These are phyloP conservation scores for Blastobotrys malaysiensis DNA, from an alignment of 1,139 yeast genomes.

Conservation along the genomic window DNA sequence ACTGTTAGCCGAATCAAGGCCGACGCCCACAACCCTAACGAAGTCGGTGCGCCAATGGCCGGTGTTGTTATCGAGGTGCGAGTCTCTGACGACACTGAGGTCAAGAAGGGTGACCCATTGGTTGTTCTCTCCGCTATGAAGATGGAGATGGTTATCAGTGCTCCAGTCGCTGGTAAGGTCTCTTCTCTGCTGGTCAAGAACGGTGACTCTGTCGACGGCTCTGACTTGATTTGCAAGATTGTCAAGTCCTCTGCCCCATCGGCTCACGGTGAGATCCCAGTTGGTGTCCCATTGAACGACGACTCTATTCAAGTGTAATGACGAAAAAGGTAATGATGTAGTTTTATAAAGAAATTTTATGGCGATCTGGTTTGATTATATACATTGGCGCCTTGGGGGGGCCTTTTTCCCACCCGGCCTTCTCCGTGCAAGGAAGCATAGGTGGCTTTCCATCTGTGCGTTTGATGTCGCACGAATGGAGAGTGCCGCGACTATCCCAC, in stretches of 20 bases:
- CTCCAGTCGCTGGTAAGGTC: constrained; percentile 82
- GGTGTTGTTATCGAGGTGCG: constrained; percentile 97
- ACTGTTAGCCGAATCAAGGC: constrained; percentile 88
- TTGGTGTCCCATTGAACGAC: constrained; percentile 13
- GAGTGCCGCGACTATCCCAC: too few relatives aligned
- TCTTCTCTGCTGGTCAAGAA: constrained; percentile 72
- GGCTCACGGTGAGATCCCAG: constrained; percentile 12
- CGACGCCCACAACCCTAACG: constrained; percentile 75
- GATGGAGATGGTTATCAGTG: constrained; percentile 98
- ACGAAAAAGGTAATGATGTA: not conserved
- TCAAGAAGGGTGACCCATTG: constrained; percentile 94
- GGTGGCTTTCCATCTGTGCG: not conserved
- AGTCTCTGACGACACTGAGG: constrained; percentile 78
- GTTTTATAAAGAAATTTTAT: not conserved
- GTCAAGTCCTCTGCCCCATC: constrained; percentile 25
- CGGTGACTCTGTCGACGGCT: constrained; percentile 94
- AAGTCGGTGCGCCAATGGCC: constrained; percentile 99
- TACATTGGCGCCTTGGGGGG: not conserved
- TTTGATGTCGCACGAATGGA: not conserved
- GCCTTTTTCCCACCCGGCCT: not conserved
- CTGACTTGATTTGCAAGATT: constrained; percentile 63
- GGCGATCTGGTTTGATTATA: not conserved
- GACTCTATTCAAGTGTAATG: constrained; percentile 4
- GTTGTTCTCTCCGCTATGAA: constrained; percentile 98
- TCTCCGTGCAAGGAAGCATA: not conserved